Evolutionary conservation across 1,284 basidiomycete genomes (phyloP).

Genomic region (Ganoderma sp.): DNA sequence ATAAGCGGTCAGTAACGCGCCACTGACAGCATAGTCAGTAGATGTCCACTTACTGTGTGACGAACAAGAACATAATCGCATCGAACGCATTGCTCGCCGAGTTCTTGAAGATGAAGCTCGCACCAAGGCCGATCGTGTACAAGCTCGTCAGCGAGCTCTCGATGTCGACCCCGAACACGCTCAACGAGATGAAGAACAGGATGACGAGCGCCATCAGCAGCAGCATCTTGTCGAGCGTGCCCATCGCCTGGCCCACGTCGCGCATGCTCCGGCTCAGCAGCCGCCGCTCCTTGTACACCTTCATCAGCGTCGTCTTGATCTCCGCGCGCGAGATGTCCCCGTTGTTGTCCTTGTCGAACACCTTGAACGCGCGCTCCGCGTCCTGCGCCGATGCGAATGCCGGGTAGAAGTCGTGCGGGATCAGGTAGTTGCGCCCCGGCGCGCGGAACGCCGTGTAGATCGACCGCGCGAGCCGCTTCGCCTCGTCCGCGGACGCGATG

Average conservation of each 20-base stretch:
- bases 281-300: constrained; percentile 78
- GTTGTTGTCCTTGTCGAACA: constrained; percentile 80
- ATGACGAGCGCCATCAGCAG: constrained; percentile 66
- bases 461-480: constrained; percentile 74
- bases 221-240: constrained; percentile 65
- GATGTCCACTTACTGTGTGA: constrained; percentile 68
- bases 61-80: constrained; percentile 80
- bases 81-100: constrained; percentile 74
- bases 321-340: constrained; percentile 81
- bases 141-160: constrained; percentile 67
- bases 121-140: constrained; percentile 70
- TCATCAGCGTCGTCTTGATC: constrained; percentile 73
- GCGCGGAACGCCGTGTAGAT: constrained; percentile 71
- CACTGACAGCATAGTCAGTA: constrained; percentile 7
- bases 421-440: constrained; percentile 61
- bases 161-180: constrained; percentile 70
- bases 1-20: constrained; percentile 5
- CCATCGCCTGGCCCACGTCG: constrained; percentile 69
- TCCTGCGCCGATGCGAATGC: constrained; percentile 65
- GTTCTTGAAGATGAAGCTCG: constrained; percentile 79
- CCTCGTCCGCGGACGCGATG: constrained; percentile 62
- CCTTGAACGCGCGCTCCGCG: constrained; percentile 71
- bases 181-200: constrained; percentile 74
- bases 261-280: constrained; percentile 74
- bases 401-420: constrained; percentile 72